Evolutionary conservation across 2,329 filamentous ascomycete genomes (phyloP), one percentile per base, ranked within the genome.

Genomic region (Metarhizium robertsii): DNA sequence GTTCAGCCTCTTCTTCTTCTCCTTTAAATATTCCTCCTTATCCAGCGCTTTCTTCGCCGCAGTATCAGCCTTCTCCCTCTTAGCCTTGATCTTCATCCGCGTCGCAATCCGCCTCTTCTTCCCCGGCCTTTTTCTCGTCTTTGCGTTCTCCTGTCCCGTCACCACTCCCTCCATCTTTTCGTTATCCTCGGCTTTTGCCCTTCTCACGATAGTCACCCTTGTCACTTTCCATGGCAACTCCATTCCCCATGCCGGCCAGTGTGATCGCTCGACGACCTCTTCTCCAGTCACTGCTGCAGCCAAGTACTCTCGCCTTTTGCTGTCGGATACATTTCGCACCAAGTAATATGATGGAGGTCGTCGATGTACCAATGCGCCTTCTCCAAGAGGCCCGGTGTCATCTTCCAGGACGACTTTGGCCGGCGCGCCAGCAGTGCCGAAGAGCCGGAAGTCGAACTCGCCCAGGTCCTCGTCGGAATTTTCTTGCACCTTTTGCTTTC

Each of bases 1-100:
- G 61, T 86, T 86, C 59, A 83, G 64, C 60, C 80, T 73, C 69
- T 83, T 83, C 71, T 83, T 83, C 73, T 84, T 85, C 55, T 84
- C 80, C 61, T 73, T 75, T 34, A 83, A 60, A 51, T 78, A 75
- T 60, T 81, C 76, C 63, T 83, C 80, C 67, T 81, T 85, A 18
- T 73, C 71, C 58, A 71, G 59, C 51, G 69, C 61, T 54, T 72
- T 69, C 60, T 71, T 73, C 59, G 66, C 71, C 30, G 64, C 68
- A 4, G 64, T 68, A 56, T 73, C 64, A 34, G 72, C 71, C 56
- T 66, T 71, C 59, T 75, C 71, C 61, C 69, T 71, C 53, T 67
- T 69, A 6, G 66, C 70, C 62, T 74, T 75, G 34, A 71, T 70
- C 57, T 71, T 74, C 55, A 70, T 75, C 56, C 81, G 71, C 54